Percentiles rank a stretch among this genome's conserved stretches.
Evolutionary conservation across 768 basidiomycete species (phyloP).

Genomic region (Dendrothele bispora): DNA sequence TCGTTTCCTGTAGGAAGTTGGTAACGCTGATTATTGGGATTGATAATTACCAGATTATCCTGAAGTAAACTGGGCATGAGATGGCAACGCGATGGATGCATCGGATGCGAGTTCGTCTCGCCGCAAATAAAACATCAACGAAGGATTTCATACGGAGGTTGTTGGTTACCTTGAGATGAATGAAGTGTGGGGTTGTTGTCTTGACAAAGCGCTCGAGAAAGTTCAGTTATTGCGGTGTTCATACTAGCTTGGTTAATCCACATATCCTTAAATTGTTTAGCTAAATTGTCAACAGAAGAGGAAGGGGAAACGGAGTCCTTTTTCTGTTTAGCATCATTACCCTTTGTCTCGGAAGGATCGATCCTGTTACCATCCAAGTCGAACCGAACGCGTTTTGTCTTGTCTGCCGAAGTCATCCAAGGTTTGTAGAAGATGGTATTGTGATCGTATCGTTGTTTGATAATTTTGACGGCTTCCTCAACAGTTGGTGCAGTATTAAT

Average conservation of each 20-base stretch:
- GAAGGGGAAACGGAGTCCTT: too few relatives aligned
- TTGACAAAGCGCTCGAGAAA: too few relatives aligned
- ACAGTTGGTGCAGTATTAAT: constrained; percentile 3
- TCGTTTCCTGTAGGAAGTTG: neutral
- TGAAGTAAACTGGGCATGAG: neutral
- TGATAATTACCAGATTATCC: neutral
- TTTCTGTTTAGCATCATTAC: neutral
- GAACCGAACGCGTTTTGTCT: neutral
- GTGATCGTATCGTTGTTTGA: constrained; percentile 9
- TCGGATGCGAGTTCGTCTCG: neutral
- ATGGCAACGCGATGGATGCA: neutral
- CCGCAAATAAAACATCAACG: constrained; percentile 2
- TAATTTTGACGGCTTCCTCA: constrained; percentile 1
- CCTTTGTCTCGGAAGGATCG: neutral
- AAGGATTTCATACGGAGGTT: neutral
- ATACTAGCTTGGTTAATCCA: neutral
- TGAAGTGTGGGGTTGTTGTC: too few relatives aligned
- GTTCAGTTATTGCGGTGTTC: too few relatives aligned
- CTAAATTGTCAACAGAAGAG: neutral
- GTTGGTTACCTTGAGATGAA: neutral
- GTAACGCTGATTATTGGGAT: neutral
- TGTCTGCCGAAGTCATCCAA: constrained; percentile 1
- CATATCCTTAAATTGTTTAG: neutral
- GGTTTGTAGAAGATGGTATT: constrained; percentile 5
- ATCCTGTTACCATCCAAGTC: neutral